A percentile compares a stretch with the other conserved stretches of the same genome.
Evolutionary conservation across 2,329 filamentous ascomycete species (phyloP).

Genomic region (Sarocladium oryzae): DNA sequence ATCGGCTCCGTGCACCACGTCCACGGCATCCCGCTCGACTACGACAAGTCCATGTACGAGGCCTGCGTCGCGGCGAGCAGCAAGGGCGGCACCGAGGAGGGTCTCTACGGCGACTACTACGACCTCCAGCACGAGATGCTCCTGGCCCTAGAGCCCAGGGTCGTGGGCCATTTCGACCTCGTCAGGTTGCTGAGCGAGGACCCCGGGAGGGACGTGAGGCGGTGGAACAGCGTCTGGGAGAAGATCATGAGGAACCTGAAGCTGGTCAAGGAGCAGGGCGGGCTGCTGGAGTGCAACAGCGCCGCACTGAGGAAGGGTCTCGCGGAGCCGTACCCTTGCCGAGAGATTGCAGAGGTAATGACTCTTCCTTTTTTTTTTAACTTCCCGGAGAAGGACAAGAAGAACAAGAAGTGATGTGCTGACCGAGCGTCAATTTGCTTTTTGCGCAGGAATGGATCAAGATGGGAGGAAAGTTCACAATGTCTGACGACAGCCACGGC

Average conservation of each 20-base stretch:
- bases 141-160: constrained; percentile 57
- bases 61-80: constrained; percentile 28
- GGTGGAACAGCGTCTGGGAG: constrained; percentile 62
- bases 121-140: constrained; percentile 84
- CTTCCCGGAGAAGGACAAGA: too few relatives aligned
- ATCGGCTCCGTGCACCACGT: constrained; percentile 91
- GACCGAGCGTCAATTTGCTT: neutral
- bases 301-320: constrained; percentile 84
- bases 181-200: constrained; percentile 72
- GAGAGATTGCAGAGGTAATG: constrained; percentile 66
- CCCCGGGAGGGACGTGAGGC: constrained; percentile 53
- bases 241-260: constrained; percentile 68
- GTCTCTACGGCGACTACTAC: constrained; percentile 78
- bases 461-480: constrained; percentile 73
- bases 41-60: constrained; percentile 61
- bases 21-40: constrained; percentile 82
- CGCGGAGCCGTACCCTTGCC: constrained; percentile 80
- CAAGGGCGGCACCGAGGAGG: constrained; percentile 51
- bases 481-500: constrained; percentile 94
- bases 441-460: constrained; percentile 58
- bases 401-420: too few relatives aligned
- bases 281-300: constrained; percentile 84
- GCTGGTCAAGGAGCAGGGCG: constrained; percentile 65
- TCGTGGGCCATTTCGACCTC: constrained; percentile 93
- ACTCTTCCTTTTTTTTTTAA: neutral